Evolutionary conservation across 305 asterid genomes (phyloP), one percentile per base, ranked within the genome.

Genomic region (Fraxinus latifolia): DNA sequence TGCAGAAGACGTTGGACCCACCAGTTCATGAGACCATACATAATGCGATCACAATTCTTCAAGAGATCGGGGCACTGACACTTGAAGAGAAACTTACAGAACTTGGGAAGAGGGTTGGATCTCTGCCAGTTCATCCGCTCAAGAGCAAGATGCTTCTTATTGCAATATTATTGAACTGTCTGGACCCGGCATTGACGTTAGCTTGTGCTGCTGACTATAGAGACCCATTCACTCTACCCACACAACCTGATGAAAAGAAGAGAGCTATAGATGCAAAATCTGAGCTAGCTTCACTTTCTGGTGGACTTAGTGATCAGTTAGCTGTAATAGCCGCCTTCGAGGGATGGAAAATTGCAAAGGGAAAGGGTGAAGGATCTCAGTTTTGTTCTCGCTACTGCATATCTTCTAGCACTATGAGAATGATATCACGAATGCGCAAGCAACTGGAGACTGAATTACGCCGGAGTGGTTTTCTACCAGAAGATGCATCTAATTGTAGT

Each of bases 91-190:
- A 88, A 84, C 98, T 96, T 60, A 96, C 99, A 32, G 94, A 89
- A 53, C 97, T 96, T 15, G 99, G 99, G 33, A 84, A 91, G 89
- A 94, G 87, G 88, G 88, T 96, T 15, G 99, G 99, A 27, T 87
- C 93, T 74, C 89, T 96, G 29, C 98, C 99, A 0, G 97, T 94
- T 87, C 99, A 96, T 86, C 99, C 97, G 23, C 88, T 88, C 34
- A 93, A 92, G 53, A 91, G 99, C 97, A 96, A 94, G 92, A 96
- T 96, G 99, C 94, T 96, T 76, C 90, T 96, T 31, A 78, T 91
- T 77, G 92, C 96, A 36, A 92, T 96, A 83, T 83, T 94, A 70
- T 80, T 96, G 89, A 90, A 93, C 85, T 96, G 98, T 76, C 97
- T 94, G 29, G 97, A 90, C 77, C 99, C 98, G 1, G 98, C 99